Base-by-base conservation (phyloP, 805 yeast genomes). In the Spathaspora boniae region DNA sequence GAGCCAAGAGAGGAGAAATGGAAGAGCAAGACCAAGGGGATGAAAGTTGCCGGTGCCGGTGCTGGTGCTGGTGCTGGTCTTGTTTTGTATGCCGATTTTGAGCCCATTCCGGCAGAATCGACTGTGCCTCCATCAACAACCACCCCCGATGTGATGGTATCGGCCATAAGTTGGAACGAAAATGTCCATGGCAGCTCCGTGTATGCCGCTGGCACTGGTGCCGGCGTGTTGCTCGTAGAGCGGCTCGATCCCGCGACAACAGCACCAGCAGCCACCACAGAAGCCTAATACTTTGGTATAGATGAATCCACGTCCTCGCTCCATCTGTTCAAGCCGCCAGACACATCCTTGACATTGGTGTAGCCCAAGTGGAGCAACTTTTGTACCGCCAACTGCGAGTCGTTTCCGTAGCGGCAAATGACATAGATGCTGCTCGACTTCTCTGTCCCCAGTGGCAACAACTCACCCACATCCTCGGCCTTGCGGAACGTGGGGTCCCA, bases 351-450 rank as follows among this genome's bases (percentile, higher is more conserved):
- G 0, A 77, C 86, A 14, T 72, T 56, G 0, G 50, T 38, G 12
- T 76, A 58, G 0, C 77, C 76, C 29, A 74, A 64, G 16, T 74
- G 75, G 33, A 71, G 65, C 30, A 89, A 56, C 29, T 68, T 59
- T 37, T 68, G 58, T 1, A 84, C 80, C 0, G 96, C 94, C 12
- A 78, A 56, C 49, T 85, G 88, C 0, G 98, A 89, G 54, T 93
- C 98, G 55, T 86, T 88, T 7, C 98, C 98, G 51, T 70, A 80
- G 21, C 97, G 70, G 58, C 98, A 93, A 14, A 91, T 66, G 0
- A 87, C 83, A 37, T 69, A 72, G 0, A 84, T 54, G 4, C 44
- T 46, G 38, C 50, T 58, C 3, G 43, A 32, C 14, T 45, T 48
- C 20, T 48, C 50, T 32, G 47, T 42, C 31, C 55, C 50, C 6